Percentiles rank a stretch among this genome's conserved stretches.
phyloP scores from a whole-genome alignment of 805 yeast genomes.

The Kregervanrija fluxuum region DNA sequence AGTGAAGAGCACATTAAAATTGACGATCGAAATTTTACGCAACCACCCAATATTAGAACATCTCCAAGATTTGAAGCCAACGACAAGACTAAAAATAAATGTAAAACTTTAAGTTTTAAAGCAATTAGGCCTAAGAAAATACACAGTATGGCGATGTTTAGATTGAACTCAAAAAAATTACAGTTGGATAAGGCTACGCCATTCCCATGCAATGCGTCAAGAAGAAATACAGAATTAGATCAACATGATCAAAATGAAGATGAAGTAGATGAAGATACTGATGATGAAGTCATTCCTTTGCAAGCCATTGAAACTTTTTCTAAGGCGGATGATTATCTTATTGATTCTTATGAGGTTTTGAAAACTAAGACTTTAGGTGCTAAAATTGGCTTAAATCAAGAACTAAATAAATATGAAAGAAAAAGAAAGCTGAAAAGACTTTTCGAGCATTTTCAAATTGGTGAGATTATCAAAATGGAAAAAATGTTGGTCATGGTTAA shows the following conservation, averaged over 20 bases:
- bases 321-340: constrained; percentile 2
- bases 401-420: constrained; percentile 13
- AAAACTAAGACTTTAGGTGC: constrained; percentile 7
- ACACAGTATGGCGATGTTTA: too few relatives aligned
- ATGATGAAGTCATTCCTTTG: constrained; percentile 13
- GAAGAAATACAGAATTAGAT: background rate
- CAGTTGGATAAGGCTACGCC: constrained; percentile 5
- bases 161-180: background rate
- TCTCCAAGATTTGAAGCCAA: too few relatives aligned
- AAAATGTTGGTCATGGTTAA: constrained; percentile 54
- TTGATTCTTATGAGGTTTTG: constrained; percentile 6
- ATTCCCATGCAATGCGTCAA: constrained; percentile 3
- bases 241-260: constrained; percentile 8
- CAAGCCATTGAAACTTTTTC: background rate
- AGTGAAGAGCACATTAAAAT: background rate
- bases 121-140: too few relatives aligned
- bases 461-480: constrained; percentile 60
- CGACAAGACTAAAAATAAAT: too few relatives aligned
- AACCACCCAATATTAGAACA: too few relatives aligned
- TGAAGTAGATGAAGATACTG: constrained; percentile 9
- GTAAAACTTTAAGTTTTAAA: too few relatives aligned
- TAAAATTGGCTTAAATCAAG: constrained; percentile 6
- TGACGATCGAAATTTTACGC: too few relatives aligned
- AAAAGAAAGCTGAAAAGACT: constrained; percentile 18
- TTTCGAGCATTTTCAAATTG: constrained; percentile 34